phyloP scores from a whole-genome alignment of 345 rosid species.

The Salix brachista region DNA sequence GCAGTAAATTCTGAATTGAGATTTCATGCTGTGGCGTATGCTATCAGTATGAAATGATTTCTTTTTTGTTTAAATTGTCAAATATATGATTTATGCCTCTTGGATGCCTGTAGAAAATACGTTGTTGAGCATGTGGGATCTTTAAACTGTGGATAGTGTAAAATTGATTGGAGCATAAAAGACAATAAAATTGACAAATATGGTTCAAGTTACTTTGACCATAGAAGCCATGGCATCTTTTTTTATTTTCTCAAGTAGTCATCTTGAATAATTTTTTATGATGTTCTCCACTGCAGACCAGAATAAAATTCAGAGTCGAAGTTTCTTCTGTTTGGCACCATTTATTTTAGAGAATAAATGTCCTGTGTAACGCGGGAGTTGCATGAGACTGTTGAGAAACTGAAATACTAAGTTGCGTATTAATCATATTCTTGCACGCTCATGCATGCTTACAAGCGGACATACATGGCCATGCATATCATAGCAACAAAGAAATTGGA shows the following conservation, averaged over 20 bases:
- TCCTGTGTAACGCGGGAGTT: neutral
- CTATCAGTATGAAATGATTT: neutral
- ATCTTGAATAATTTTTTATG: neutral
- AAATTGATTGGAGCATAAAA: neutral
- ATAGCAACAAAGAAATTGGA: neutral
- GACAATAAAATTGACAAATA: neutral
- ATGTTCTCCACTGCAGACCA: neutral
- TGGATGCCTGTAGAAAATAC: neutral
- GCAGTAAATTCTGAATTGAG: neutral
- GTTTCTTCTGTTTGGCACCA: neutral
- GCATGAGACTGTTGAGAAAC: neutral
- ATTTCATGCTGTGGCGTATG: neutral
- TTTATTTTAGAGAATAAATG: neutral
- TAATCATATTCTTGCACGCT: neutral
- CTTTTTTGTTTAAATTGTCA: neutral
- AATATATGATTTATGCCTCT: no score
- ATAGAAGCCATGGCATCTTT: neutral
- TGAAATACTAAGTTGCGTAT: neutral
- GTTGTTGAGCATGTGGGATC: neutral
- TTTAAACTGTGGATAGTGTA: neutral
- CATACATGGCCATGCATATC: neutral
- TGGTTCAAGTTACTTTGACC: neutral
- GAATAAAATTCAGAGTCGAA: neutral
- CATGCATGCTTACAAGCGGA: neutral
- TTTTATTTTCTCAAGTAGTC: neutral